These are phyloP conservation scores for Capillidium heterosporum DNA, from an alignment of 371 early-diverging fungal genomes.

Conservation along the genomic window DNA sequence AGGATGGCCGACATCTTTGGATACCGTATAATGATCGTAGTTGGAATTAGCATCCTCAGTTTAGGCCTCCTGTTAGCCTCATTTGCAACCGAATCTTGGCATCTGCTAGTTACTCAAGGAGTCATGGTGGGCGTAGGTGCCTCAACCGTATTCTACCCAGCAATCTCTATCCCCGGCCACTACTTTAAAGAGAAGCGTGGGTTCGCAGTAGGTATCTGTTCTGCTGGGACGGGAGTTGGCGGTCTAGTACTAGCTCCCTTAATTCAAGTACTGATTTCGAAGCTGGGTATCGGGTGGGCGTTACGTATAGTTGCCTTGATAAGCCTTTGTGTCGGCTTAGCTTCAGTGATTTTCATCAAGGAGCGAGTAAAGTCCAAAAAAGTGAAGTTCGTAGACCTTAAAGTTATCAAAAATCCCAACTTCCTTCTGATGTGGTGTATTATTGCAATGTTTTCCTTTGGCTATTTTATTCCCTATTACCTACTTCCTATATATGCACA, in stretches of 20 bases:
- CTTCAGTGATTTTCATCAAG: not conserved
- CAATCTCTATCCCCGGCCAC: constrained; percentile 38
- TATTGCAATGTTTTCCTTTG: constrained; percentile 13
- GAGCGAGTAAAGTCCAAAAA: not conserved
- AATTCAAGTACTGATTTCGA: constrained; percentile 29
- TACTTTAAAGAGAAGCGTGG: constrained; percentile 52
- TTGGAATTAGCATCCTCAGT: constrained; percentile 16
- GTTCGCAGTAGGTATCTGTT: constrained; percentile 50
- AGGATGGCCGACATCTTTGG: constrained; percentile 19
- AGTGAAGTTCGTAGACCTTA: constrained; percentile 8
- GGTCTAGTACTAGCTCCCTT: constrained; percentile 52
- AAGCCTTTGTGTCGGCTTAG: constrained; percentile 16
- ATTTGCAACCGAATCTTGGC: constrained; percentile 18
- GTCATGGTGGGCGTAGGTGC: constrained; percentile 26
- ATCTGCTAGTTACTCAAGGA: constrained; percentile 28
- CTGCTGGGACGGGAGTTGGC: constrained; percentile 60
- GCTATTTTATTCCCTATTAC: constrained; percentile 16
- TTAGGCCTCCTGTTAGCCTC: constrained; percentile 17
- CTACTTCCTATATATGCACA: constrained; percentile 17
- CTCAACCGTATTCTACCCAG: constrained; percentile 34
- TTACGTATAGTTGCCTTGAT: constrained; percentile 37
- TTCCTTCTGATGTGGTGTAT: constrained; percentile 12
- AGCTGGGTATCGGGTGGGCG: constrained; percentile 36
- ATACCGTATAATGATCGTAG: constrained; percentile 16
- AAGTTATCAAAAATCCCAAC: constrained; percentile 13